Base-by-base conservation (phyloP, 768 basidiomycete species). In the Kwoniella dendrophila region DNA sequence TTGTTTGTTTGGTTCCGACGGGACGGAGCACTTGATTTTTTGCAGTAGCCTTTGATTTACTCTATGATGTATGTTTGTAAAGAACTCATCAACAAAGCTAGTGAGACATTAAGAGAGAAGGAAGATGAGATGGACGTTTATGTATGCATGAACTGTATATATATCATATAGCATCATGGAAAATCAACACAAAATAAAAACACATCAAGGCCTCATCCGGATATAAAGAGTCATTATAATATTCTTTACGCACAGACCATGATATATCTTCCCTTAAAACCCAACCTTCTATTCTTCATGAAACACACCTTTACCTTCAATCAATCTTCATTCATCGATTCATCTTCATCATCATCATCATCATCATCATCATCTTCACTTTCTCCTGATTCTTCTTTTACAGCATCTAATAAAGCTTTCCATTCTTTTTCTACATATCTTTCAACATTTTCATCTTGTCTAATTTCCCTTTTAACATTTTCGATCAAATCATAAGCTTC, bases 401-500 rank as follows among this genome's bases (percentile, higher is more conserved):
- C 63, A 34, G 65, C 50, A 16, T 48, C 61, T 34, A 66, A 14
- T 33, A 62, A 30, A 48, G 22, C 48, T 44, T 63, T 60, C 68
- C 64, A 67, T 12, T 32, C 47, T 34, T 26, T 45, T 40, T 66
- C 56, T 26, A 49, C 18, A 36, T 53, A 44, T 12, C 27, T 49
- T 32, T 56, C 45, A 12, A 47, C 40, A 16, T 53, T 34, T 24
- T 47, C 52, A 32, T 56, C 48, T 4, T 56, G 63, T 52, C 62
- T 61, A 30, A 73, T 56, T 43, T 72, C 65, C 43, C 55, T 44
- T 50, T 58, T 64, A 14, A 59, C 36, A 32, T 44, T 55, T 26
- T 67, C 67, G 16, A 68, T 53, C 14, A 57, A 62, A 33, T 63
- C 59, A 47, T 38, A 52, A 18, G 73, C 73, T 29, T 68, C 64